A percentile compares a stretch with the other conserved stretches of the same genome.
Conservation (phyloP, 768 basidiomycete genomes). For the Boletus subparvulus region DNA sequence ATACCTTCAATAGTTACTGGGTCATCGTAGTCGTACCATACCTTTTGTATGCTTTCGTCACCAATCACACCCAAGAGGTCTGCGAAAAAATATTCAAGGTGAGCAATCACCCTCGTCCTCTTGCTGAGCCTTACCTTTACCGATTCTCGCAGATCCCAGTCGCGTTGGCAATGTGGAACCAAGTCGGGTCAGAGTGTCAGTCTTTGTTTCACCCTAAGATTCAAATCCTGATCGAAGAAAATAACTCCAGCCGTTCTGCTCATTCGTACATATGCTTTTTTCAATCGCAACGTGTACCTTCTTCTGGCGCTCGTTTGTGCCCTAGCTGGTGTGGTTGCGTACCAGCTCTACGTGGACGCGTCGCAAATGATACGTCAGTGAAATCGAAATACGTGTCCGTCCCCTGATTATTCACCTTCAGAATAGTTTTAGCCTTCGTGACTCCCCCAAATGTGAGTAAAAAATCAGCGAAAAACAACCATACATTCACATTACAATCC, state of each 20-base stretch:
- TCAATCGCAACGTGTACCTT: conserved; percentile 72
- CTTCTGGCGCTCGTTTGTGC: conserved; percentile 63
- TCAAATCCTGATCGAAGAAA: conserved; percentile 5
- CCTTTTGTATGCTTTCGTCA: conserved; percentile 72
- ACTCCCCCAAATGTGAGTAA: conserved; percentile 57
- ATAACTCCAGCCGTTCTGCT: conserved; percentile 61
- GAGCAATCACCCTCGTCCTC: conserved; percentile 8
- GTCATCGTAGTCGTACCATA: conserved; percentile 79
- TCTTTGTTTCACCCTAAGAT: conserved; percentile 1
- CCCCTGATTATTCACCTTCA: conserved; percentile 9
- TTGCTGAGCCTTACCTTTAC: background rate
- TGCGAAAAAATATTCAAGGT: conserved; percentile 75
- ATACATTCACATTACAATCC: background rate
- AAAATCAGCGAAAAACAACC: background rate
- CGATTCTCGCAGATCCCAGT: conserved; percentile 62
- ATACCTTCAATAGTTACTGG: conserved; percentile 55
- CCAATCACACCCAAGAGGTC: conserved; percentile 60
- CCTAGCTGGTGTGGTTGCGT: conserved; percentile 71
- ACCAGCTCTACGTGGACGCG: conserved; percentile 78
- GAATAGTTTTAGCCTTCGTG: conserved; percentile 61
- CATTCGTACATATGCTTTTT: conserved; percentile 84
- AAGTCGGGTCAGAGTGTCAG: conserved; percentile 77
- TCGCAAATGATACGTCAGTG: conserved; percentile 73
- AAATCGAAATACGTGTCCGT: background rate
- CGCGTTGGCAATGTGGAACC: conserved; percentile 83